These are phyloP conservation scores for Schoenoplectus triqueter DNA, from an alignment of 202 grass and related monocot species.

Conservation along the genomic window DNA sequence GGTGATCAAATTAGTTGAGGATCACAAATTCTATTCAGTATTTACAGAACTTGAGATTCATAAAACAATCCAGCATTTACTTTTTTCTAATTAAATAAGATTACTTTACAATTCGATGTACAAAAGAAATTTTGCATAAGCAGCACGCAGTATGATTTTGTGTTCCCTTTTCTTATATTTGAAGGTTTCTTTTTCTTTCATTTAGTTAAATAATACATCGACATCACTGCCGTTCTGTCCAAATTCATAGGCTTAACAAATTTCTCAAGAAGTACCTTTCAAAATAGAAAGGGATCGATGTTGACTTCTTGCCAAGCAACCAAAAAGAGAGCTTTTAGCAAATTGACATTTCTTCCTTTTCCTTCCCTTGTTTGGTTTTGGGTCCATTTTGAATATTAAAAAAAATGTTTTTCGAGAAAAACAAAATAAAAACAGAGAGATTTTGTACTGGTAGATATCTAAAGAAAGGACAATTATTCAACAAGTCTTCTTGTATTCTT, in stretches of 20 bases:
- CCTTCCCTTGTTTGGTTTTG: background rate
- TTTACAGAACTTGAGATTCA: no score
- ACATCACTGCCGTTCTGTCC: background rate
- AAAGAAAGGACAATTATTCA: background rate
- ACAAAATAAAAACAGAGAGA: background rate
- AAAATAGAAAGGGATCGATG: background rate
- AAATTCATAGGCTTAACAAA: conserved; percentile 6
- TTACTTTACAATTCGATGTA: background rate
- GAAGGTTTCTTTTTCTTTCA: background rate
- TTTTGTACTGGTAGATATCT: background rate
- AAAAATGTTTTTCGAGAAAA: background rate
- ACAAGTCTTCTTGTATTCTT: background rate
- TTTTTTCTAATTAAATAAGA: background rate
- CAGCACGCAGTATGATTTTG: background rate
- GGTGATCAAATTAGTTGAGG: background rate
- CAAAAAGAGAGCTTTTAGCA: background rate
- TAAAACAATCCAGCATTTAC: background rate
- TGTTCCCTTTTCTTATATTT: background rate
- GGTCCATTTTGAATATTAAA: background rate
- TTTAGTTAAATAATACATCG: conserved; percentile 15
- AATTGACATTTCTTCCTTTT: background rate
- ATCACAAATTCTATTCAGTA: background rate
- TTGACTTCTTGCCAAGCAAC: conserved; percentile 3
- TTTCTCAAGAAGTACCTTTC: conserved; percentile 1
- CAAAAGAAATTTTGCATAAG: background rate